Evolutionary conservation across 2,329 filamentous ascomycete genomes (phyloP), one percentile per base, ranked within the genome.

Genomic region (Paramyrothecium roridum): DNA sequence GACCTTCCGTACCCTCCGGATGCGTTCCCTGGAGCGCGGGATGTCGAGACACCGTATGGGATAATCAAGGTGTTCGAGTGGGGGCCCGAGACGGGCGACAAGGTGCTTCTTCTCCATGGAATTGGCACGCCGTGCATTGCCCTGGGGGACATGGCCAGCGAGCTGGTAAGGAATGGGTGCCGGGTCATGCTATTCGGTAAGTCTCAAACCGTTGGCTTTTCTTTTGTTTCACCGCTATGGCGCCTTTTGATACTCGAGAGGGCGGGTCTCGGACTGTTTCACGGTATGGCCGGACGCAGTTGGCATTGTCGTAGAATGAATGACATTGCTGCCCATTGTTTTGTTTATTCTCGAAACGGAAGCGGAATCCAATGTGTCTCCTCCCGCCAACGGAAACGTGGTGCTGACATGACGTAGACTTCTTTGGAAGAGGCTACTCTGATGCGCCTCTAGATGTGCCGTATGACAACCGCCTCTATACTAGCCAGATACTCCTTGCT

Each of bases 81-180:
- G 81, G 91, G 91, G 0, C 88, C 89, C 0, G 80, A 84, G 56
- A 74, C 80, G 37, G 90, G 90, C 1, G 80, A 84, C 26, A 91
- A 87, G 65, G 85, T 93, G 1, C 73, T 96, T 16, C 74, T 96
- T 23, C 73, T 96, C 17, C 91, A 93, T 69, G 91, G 91, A 6
- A 93, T 95, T 64, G 89, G 85, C 51, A 95, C 90, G 7, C 91
- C 91, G 0, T 86, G 85, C 58, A 76, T 93, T 50, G 81, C 89
- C 0, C 73, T 93, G 19, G 85, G 84, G 2, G 79, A 82, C 46
- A 68, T 95, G 37, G 88, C 88, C 16, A 77, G 84, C 65, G 81
- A 79, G 52, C 77, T 96, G 52, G 89, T 82, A 1, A 73, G 75
- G 8, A 79, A 77, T 54, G 89, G 90, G 1, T 92, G 83, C 68